Conservation (phyloP, 495 filamentous ascomycete genomes). For the Xylaria sp. region DNA sequence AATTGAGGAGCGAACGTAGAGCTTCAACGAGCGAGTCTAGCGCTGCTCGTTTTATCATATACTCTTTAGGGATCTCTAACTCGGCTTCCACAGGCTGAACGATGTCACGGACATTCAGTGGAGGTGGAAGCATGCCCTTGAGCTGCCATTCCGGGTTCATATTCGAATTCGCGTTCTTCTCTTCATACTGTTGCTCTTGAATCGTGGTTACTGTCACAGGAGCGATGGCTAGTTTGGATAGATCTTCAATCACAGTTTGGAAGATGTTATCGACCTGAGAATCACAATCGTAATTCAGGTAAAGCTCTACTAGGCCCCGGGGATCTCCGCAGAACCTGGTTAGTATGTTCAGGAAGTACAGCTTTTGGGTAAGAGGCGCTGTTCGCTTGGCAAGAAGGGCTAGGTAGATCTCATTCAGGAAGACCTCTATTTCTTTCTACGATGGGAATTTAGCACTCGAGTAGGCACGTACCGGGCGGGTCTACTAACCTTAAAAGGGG, state of each 20-base stretch:
- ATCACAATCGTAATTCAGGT: conserved; percentile 99
- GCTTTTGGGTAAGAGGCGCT: conserved; percentile 87
- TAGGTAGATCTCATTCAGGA: conserved; percentile 96
- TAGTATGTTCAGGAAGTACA: conserved; percentile 86
- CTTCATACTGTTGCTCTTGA: conserved; percentile 86
- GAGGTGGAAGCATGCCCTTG: conserved; percentile 82
- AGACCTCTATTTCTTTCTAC: conserved; percentile 96
- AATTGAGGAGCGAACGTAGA: conserved; percentile 87
- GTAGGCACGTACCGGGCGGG: background rate
- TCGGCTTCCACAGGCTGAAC: conserved; percentile 64
- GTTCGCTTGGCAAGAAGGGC: conserved; percentile 88
- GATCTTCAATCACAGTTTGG: conserved; percentile 90
- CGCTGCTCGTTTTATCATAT: conserved; percentile 84
- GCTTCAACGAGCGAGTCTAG: conserved; percentile 89
- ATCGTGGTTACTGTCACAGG: conserved; percentile 73
- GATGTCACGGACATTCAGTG: conserved; percentile 80
- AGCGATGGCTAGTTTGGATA: conserved; percentile 80
- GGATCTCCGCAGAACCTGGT: conserved; percentile 85
- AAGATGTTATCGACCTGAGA: conserved; percentile 96
- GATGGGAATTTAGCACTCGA: conserved; percentile 29
- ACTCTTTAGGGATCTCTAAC: conserved; percentile 78
- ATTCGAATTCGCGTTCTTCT: conserved; percentile 67
- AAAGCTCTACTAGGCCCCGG: conserved; percentile 89
- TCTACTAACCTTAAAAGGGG: conserved; percentile 80
- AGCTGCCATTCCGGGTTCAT: conserved; percentile 77